Conservation (phyloP, 495 filamentous ascomycete species). For the Penicilliopsis zonata region DNA sequence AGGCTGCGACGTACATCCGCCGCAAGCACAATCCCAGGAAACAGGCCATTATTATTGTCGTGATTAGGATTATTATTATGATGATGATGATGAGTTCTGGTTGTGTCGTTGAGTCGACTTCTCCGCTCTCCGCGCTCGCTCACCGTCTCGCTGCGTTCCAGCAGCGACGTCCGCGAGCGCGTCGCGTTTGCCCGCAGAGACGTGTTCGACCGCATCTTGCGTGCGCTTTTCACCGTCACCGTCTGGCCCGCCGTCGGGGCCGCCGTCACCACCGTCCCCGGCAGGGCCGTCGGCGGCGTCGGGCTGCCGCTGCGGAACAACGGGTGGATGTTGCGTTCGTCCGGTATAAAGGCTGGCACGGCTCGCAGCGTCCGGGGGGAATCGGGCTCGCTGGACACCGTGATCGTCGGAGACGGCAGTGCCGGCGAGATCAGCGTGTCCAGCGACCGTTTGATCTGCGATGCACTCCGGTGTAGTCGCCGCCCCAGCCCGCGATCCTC, state of each 20-base stretch:
- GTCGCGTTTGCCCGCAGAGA: conserved; percentile 27
- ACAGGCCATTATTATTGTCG: neutral
- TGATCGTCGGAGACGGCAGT: conserved; percentile 7
- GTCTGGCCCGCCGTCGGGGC: conserved; percentile 57
- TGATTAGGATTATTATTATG: no score
- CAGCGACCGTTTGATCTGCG: conserved; percentile 14
- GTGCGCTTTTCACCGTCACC: conserved; percentile 47
- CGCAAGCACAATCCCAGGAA: conserved; percentile 10
- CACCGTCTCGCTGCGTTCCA: conserved; percentile 4
- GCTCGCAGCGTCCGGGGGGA: conserved; percentile 1
- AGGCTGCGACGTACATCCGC: conserved; percentile 15
- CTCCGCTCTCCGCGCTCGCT: no score
- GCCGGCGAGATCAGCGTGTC: conserved; percentile 14
- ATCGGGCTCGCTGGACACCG: neutral
- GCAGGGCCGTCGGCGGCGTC: conserved; percentile 50
- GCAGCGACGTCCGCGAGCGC: conserved; percentile 15
- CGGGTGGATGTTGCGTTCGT: conserved; percentile 73
- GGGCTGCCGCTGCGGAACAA: conserved; percentile 70
- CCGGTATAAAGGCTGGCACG: conserved; percentile 12
- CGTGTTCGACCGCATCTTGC: conserved; percentile 56
- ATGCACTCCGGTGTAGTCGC: conserved; percentile 6
- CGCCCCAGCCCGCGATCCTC: conserved; percentile 1
- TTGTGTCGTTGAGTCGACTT: no score
- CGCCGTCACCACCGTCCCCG: conserved; percentile 59
- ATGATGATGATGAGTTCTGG: no score